Conservation (phyloP, 108 stramenopile species). For the Pseudonitzschia multiseries region DNA sequence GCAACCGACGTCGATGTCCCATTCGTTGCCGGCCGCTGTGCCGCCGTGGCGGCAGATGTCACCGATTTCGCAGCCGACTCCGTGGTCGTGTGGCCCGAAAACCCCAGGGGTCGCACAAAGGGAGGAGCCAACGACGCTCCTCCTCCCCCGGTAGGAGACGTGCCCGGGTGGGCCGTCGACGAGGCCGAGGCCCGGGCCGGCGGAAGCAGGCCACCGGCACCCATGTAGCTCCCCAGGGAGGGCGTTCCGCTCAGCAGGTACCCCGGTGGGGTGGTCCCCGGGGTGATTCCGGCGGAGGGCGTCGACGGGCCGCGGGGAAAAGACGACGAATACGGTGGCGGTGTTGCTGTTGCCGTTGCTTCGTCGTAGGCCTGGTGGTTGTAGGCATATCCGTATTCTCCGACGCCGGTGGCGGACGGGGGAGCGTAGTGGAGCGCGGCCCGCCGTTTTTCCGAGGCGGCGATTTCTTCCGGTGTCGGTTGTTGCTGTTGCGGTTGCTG, state of each 20-base stretch:
- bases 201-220: constrained; percentile 21
- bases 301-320: not conserved
- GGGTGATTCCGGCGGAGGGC: constrained; percentile 1
- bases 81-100: constrained; percentile 30
- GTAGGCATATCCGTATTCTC: constrained; percentile 60
- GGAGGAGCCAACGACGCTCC: constrained; percentile 41
- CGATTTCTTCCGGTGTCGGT: constrained; percentile 1
- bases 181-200: constrained; percentile 20
- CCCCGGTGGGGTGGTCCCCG: constrained; percentile 35
- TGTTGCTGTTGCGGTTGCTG: not conserved
- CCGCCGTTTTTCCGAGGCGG: constrained; percentile 33
- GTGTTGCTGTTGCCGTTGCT: not conserved
- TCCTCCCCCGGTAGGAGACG: constrained; percentile 13
- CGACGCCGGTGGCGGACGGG: constrained; percentile 26
- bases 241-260: constrained; percentile 28
- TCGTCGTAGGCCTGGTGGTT: constrained; percentile 32
- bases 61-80: not conserved
- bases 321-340: not conserved
- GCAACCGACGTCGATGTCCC: not conserved
- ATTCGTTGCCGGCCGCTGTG: not conserved
- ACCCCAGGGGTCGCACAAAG: constrained; percentile 45
- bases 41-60: not conserved
- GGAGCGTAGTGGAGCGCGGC: constrained; percentile 56
- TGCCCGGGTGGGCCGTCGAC: not conserved
- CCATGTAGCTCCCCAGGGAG: not conserved